Evolutionary conservation across 1,284 basidiomycete species (phyloP).

Genomic region (Ceratorhiza oryzae-sativae): DNA sequence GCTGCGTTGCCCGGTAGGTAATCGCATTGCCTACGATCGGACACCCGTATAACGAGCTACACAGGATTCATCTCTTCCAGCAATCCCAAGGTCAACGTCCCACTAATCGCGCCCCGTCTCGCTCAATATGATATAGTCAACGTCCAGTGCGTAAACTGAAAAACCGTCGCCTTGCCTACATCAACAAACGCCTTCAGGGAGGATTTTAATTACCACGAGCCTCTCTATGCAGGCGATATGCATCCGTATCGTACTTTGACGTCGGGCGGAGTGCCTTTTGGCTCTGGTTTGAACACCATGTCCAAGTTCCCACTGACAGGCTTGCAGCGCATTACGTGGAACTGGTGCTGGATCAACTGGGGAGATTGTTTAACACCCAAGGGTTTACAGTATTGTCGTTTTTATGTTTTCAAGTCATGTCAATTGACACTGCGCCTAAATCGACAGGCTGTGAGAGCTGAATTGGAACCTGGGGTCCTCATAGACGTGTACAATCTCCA

Average conservation of each 20-base stretch:
- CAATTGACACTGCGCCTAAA: neutral
- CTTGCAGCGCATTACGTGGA: conserved; percentile 51
- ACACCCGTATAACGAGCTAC: too few relatives aligned
- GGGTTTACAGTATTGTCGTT: conserved; percentile 48
- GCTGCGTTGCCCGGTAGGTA: neutral
- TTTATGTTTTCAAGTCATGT: neutral
- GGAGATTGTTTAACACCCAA: conserved; percentile 55
- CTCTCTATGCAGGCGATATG: conserved; percentile 51
- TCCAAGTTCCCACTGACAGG: conserved; percentile 52
- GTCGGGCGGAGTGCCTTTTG: conserved; percentile 48
- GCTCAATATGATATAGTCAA: conserved; percentile 52
- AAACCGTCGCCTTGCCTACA: neutral
- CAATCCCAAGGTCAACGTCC: conserved; percentile 49
- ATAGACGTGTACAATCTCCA: conserved; percentile 54
- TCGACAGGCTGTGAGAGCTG: conserved; percentile 48
- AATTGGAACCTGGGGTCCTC: conserved; percentile 50
- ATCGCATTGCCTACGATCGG: too few relatives aligned
- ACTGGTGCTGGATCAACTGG: conserved; percentile 48
- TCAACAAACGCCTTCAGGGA: conserved; percentile 43
- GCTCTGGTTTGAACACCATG: conserved; percentile 54
- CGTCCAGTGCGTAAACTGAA: conserved; percentile 46
- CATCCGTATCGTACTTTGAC: conserved; percentile 53
- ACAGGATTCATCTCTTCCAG: conserved; percentile 48
- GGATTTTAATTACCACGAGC: conserved; percentile 55
- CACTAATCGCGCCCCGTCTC: conserved; percentile 50